Base-by-base conservation (phyloP, 768 basidiomycete genomes). In the Dendrothele bispora region DNA sequence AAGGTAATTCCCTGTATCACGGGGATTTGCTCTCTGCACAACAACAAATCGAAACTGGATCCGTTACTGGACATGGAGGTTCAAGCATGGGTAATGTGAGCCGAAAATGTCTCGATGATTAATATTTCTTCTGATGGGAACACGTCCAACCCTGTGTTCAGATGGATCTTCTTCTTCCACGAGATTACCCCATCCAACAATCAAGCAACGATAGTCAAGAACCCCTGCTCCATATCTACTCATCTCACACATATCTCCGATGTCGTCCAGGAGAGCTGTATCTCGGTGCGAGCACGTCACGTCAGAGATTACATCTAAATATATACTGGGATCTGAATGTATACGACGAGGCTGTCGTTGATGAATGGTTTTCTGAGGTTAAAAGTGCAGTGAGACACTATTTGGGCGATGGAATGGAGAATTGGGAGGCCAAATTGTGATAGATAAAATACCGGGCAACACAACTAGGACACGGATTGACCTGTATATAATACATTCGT, bases 81-180 rank as follows among this genome's bases (percentile, higher is more conserved):
- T 68, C 68, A 3, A 71, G 64, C 44, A 61, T 70, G 24, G 77
- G 76, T 4, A 70, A 73, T 58, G 76, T 76, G 30, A 46, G 66
- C 56, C 4, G 22, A 36, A 2, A 27, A 26, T 22, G 14, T 8
- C 36, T 39, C 39, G 24, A 25, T 49, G 46, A 24, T 25, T 32
- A 29, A 30, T 28, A 3, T 42, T 5, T 7, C 29, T 41, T 17
- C 25, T n/a, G 32, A 43, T 43, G 45, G 50, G 27, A 47, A 48
- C 25, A 15, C 49, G 12, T 8, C 55, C 54, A 32, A 49, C 17
- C 50, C 61, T 10, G 35, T 59, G 26, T 38, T 63, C 0, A 57
- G 60, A 15, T 53, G 51, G 1, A 55, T 59, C 5, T 61, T 10
- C 10, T 32, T 32, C n/a, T 30, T 21, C 11, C 38, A 73, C 40